Evolutionary conservation across 31 red algal species (phyloP).

Genomic region (Endocladia muricata): DNA sequence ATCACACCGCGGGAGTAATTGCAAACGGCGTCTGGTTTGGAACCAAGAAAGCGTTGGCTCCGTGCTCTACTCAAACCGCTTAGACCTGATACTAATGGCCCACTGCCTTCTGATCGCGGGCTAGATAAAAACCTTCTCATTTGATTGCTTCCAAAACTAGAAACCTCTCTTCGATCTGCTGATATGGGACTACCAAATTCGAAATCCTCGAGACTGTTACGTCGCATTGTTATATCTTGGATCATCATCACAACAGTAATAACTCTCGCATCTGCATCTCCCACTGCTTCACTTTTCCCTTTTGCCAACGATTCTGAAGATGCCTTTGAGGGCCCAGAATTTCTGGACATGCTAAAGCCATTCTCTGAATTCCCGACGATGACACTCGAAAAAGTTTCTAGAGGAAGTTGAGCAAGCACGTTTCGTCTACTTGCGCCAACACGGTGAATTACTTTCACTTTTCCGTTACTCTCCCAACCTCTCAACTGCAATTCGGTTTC

Average conservation of each 20-base stretch:
- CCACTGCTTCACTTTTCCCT: conserved; percentile 28
- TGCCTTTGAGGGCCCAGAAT: conserved; percentile 24
- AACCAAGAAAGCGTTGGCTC: conserved; percentile 62
- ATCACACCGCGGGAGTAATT: conserved; percentile 36
- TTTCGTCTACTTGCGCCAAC: conserved; percentile 53
- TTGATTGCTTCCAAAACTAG: conserved; percentile 17
- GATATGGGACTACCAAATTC: conserved; percentile 9
- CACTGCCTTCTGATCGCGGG: not conserved
- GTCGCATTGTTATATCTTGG: conserved; percentile 35
- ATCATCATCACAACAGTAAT: conserved; percentile 62
- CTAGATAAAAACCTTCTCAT: conserved; percentile 18
- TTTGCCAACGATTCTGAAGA: conserved; percentile 6
- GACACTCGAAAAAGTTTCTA: conserved; percentile 65
- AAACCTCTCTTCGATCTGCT: not conserved
- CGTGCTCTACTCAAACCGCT: conserved; percentile 32
- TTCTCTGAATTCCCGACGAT: conserved; percentile 46
- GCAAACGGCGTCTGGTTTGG: conserved; percentile 22
- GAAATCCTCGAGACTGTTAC: not conserved
- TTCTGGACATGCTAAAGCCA: not conserved
- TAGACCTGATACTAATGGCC: not conserved
- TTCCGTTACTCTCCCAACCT: conserved; percentile 44
- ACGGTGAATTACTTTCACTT: conserved; percentile 51
- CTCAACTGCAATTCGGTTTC: conserved; percentile 38
- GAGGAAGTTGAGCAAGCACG: conserved; percentile 48
- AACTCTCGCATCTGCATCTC: conserved; percentile 51